These are phyloP conservation scores for Starmerella sp. DNA, from an alignment of 805 yeast species.

Conservation along the genomic window DNA sequence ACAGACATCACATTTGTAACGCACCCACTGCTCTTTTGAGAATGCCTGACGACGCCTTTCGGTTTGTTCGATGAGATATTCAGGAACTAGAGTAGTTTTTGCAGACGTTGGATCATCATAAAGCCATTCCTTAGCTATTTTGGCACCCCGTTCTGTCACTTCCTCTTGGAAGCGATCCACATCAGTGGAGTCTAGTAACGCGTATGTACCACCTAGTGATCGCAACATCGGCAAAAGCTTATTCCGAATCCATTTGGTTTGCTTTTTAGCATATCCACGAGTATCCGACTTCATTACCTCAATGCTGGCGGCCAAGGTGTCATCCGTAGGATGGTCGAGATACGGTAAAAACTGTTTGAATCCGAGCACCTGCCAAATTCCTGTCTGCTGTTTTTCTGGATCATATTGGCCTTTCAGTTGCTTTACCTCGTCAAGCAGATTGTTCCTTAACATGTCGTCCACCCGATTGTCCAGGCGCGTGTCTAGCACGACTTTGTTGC, in stretches of 20 bases:
- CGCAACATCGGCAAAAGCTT: conserved; percentile 50
- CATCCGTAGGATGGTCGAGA: neutral
- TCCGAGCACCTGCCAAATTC: conserved; percentile 92
- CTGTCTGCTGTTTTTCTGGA: conserved; percentile 32
- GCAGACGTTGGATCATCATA: neutral
- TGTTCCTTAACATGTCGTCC: conserved; percentile 64
- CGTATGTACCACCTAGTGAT: conserved; percentile 45
- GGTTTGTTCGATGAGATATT: conserved; percentile 24
- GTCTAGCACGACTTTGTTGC: conserved; percentile 48
- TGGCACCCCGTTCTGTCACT: conserved; percentile 47
- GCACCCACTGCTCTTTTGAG: conserved; percentile 44
- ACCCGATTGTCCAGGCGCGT: conserved; percentile 65
- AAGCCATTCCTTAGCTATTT: conserved; percentile 37
- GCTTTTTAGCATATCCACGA: conserved; percentile 74
- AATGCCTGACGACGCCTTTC: conserved; percentile 25
- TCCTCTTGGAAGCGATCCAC: conserved; percentile 45
- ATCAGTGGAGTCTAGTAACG: conserved; percentile 67
- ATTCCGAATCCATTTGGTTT: conserved; percentile 81
- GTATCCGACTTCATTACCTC: conserved; percentile 67
- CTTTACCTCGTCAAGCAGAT: conserved; percentile 59
- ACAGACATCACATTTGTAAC: conserved; percentile 58
- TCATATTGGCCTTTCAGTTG: conserved; percentile 37
- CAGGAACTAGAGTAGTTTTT: conserved; percentile 29
- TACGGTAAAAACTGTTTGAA: conserved; percentile 41
- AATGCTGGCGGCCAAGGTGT: conserved; percentile 14